These are phyloP conservation scores for Skeletonema marinoi DNA, from an alignment of 108 stramenopile species.

Conservation along the genomic window DNA sequence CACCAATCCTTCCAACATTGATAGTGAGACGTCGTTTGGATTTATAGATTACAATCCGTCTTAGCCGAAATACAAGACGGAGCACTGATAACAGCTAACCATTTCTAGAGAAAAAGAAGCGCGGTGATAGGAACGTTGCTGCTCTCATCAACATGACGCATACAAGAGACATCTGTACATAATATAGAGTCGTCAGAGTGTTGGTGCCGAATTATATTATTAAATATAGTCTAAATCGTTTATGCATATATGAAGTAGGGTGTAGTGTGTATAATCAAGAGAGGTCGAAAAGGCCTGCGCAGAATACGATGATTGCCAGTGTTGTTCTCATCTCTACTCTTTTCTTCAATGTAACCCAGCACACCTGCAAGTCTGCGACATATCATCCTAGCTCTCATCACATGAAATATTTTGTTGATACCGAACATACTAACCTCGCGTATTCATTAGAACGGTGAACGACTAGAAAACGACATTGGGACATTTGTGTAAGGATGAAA, in stretches of 20 bases:
- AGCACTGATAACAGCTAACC: background rate
- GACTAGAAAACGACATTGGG: conserved; percentile 66
- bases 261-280: too few species aligned
- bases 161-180: background rate
- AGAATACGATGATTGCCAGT: too few species aligned
- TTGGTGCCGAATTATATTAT: too few species aligned
- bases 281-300: too few species aligned
- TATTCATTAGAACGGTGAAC: conserved; percentile 56
- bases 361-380: too few species aligned
- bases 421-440: too few species aligned
- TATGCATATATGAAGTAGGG: too few species aligned
- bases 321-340: too few species aligned
- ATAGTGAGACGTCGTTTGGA: background rate
- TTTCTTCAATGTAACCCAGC: too few species aligned
- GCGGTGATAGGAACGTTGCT: background rate
- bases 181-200: conserved; percentile 30
- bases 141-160: background rate
- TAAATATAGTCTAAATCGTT: too few species aligned
- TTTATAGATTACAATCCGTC: background rate
- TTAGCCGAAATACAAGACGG: background rate
- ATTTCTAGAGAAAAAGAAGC: background rate
- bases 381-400: too few species aligned
- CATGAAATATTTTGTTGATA: too few species aligned
- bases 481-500: conserved; percentile 66
- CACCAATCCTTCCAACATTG: background rate